Conservation (phyloP, 257 asterid genomes). For the Solanum phureja region DNA sequence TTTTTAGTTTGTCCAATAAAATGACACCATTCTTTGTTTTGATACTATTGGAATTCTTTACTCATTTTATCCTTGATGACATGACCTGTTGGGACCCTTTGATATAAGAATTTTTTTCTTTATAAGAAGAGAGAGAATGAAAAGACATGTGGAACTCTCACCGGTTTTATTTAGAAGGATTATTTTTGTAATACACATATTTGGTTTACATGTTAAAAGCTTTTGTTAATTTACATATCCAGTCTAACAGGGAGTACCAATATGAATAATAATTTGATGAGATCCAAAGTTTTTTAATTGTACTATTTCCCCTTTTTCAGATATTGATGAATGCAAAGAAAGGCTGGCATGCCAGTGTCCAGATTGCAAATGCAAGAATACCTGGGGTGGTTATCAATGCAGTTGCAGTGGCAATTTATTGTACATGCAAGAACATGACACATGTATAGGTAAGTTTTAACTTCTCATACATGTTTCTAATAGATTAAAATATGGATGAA, state of each 20-base stretch:
- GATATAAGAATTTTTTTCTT: not conserved
- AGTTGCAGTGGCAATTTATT: constrained; percentile 56
- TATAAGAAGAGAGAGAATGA: not conserved
- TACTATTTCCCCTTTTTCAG: constrained; percentile 18
- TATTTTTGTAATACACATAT: not conserved
- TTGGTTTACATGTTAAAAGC: not conserved
- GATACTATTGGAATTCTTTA: not conserved
- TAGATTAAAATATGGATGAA: not conserved
- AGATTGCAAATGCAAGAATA: constrained; percentile 81
- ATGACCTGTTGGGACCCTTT: not conserved
- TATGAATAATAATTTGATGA: not conserved
- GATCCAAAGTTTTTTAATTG: not conserved
- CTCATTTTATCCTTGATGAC: not conserved
- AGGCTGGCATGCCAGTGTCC: constrained; percentile 69
- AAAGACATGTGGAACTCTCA: not conserved
- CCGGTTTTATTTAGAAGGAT: not conserved
- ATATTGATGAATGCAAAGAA: constrained; percentile 84
- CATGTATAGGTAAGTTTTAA: constrained; percentile 57
- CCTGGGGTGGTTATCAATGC: constrained; percentile 89
- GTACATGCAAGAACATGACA: constrained; percentile 80
- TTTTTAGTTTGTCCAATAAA: not conserved
- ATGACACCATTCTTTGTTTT: not conserved
- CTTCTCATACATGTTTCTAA: not conserved
- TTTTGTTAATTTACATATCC: not conserved
- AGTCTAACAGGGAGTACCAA: not conserved